These are phyloP conservation scores for Cladophialophora exuberans DNA, from an alignment of 2,329 filamentous ascomycete species.

Conservation along the genomic window DNA sequence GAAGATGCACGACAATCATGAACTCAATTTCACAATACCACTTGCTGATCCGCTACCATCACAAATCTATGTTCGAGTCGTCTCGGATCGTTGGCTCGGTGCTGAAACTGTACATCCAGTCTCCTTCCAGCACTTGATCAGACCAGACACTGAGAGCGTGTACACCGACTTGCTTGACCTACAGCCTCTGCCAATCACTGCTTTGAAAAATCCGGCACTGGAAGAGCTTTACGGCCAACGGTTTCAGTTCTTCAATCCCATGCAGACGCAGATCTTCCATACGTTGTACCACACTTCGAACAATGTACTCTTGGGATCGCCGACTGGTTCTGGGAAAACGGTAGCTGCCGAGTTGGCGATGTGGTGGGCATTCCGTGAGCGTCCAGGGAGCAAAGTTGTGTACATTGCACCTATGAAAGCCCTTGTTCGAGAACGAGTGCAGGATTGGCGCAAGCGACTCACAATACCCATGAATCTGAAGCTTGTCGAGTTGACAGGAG, in stretches of 20 bases:
- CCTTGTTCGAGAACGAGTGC: conserved; percentile 90
- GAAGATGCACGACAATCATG: conserved; percentile 94
- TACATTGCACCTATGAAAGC: conserved; percentile 99
- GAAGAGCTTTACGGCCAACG: conserved; percentile 87
- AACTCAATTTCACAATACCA: conserved; percentile 96
- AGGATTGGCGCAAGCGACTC: conserved; percentile 87
- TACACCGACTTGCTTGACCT: conserved; percentile 93
- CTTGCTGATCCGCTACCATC: conserved; percentile 89
- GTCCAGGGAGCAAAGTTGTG: conserved; percentile 93
- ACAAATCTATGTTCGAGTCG: conserved; percentile 92
- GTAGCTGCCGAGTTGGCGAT: conserved; percentile 94
- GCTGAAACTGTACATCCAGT: conserved; percentile 94
- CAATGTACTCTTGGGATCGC: conserved; percentile 92
- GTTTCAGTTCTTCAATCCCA: conserved; percentile 97
- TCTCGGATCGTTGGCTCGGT: conserved; percentile 95
- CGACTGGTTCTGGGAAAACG: conserved; percentile 96
- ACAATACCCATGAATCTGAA: conserved; percentile 82
- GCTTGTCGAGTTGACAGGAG: conserved; percentile 92
- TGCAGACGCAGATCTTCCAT: conserved; percentile 99
- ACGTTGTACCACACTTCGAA: conserved; percentile 89
- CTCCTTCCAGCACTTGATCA: conserved; percentile 96
- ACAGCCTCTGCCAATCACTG: conserved; percentile 83
- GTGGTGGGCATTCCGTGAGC: conserved; percentile 99
- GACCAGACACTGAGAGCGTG: conserved; percentile 94
- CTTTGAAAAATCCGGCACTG: conserved; percentile 81